Percentiles rank a stretch among this genome's conserved stretches.
Conservation (phyloP, 1,139 yeast genomes). For the Arxiozyma heterogenica region DNA sequence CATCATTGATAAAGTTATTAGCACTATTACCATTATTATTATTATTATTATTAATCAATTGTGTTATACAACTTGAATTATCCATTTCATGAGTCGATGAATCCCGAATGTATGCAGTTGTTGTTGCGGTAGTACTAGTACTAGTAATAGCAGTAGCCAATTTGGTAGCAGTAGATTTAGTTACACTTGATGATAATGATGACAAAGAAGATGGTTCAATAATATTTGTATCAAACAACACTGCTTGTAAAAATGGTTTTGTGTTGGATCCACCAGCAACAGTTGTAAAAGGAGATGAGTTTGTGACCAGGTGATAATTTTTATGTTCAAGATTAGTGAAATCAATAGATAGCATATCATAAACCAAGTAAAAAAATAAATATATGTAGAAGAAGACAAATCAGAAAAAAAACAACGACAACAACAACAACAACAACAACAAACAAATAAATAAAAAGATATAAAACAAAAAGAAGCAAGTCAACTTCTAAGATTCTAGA, state of each 20-base stretch:
- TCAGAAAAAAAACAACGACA: no score
- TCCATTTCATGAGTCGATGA: constrained; percentile 24
- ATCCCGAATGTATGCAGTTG: constrained; percentile 1
- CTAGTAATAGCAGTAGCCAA: not conserved
- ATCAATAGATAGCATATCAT: not conserved
- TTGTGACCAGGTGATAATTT: not conserved
- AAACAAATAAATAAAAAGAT: no score
- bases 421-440: no score
- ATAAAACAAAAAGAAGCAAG: no score
- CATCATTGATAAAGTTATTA: no score
- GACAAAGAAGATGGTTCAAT: not conserved
- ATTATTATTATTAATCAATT: not conserved
- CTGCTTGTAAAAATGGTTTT: not conserved
- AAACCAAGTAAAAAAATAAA: not conserved
- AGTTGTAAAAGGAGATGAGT: not conserved
- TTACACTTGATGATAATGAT: not conserved
- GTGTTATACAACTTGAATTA: constrained; percentile 6
- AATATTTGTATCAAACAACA: not conserved
- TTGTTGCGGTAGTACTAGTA: no score
- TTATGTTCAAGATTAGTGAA: not conserved
- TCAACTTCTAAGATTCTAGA: no score
- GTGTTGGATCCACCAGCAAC: not conserved
- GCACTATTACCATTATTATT: not conserved
- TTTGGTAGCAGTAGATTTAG: not conserved
- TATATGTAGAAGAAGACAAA: no score